phyloP scores from a whole-genome alignment of 164 flowering plant species.

The Magnolia sinica region DNA sequence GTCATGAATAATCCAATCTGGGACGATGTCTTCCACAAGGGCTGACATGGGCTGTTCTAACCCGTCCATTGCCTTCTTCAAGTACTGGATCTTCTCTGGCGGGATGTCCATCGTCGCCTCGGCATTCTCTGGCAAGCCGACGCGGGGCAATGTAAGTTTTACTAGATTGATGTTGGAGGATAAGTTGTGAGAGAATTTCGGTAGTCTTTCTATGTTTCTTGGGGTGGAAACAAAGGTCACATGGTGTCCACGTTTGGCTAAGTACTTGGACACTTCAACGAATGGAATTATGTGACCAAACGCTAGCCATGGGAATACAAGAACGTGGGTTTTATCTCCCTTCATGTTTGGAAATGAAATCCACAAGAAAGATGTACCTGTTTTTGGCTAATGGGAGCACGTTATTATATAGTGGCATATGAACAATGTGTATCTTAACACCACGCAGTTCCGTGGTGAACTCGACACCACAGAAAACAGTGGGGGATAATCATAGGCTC shows the following conservation, averaged over 20 bases:
- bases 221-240: slow-evolving; percentile 13
- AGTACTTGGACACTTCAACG: slow-evolving; percentile 7
- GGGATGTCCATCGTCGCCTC: slow-evolving; percentile 48
- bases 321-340: neutral
- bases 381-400: neutral
- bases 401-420: neutral
- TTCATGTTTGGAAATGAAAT: neutral
- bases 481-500: too few relatives aligned
- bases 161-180: slow-evolving; percentile 16
- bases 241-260: slow-evolving; percentile 1
- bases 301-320: slow-evolving; percentile 10
- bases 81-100: slow-evolving; percentile 16
- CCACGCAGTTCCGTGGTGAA: too few relatives aligned
- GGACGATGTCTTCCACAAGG: neutral
- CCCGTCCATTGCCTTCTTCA: slow-evolving; percentile 30
- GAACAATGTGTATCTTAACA: neutral
- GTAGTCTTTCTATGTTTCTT: slow-evolving; percentile 14
- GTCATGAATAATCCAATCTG: slow-evolving; percentile 41
- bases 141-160: slow-evolving; percentile 29
- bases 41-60: slow-evolving; percentile 17
- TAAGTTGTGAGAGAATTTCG: slow-evolving; percentile 6
- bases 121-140: slow-evolving; percentile 32
- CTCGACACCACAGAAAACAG: too few relatives aligned
- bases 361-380: too few relatives aligned
- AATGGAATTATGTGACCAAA: slow-evolving; percentile 15